These are phyloP conservation scores for Triadica sebifera DNA, from an alignment of 345 rosid genomes.

Conservation along the genomic window DNA sequence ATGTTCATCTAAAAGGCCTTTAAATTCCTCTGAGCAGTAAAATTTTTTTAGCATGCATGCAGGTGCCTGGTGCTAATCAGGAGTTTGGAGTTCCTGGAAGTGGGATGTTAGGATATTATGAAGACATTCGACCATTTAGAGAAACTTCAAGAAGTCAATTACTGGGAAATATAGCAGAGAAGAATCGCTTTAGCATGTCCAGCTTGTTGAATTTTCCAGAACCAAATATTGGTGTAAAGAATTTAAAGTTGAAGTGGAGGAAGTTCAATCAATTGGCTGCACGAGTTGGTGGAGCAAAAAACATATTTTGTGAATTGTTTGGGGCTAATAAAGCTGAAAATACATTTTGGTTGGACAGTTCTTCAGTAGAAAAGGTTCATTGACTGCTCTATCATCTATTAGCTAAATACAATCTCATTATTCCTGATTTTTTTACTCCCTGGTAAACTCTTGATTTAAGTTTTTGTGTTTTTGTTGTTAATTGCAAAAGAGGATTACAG, in stretches of 20 bases:
- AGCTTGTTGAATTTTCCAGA: conserved; percentile 34
- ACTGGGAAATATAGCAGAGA: conserved; percentile 28
- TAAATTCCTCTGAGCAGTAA: conserved; percentile 56
- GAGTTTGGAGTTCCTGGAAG: conserved; percentile 41
- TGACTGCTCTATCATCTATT: background rate
- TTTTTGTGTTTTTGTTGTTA: background rate
- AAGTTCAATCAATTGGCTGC: conserved; percentile 56
- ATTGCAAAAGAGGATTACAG: background rate
- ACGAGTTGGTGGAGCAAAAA: conserved; percentile 71
- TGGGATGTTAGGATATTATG: conserved; percentile 27
- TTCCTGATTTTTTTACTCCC: background rate
- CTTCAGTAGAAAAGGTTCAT: conserved; percentile 83
- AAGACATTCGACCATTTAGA: conserved; percentile 27
- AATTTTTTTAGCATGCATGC: conserved; percentile 68
- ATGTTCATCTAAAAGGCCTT: conserved; percentile 11
- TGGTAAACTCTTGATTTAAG: background rate
- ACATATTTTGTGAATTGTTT: conserved; percentile 64
- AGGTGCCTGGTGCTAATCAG: conserved; percentile 54
- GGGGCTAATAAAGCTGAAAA: conserved; percentile 51
- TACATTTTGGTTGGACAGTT: conserved; percentile 96
- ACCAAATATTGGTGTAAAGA: conserved; percentile 29
- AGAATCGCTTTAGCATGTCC: conserved; percentile 30
- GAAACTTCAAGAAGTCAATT: conserved; percentile 31
- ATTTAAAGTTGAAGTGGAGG: conserved; percentile 75
- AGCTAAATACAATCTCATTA: background rate